Base-by-base conservation (phyloP, 2,329 filamentous ascomycete species). In the Pseudogymnoascus sp. region DNA sequence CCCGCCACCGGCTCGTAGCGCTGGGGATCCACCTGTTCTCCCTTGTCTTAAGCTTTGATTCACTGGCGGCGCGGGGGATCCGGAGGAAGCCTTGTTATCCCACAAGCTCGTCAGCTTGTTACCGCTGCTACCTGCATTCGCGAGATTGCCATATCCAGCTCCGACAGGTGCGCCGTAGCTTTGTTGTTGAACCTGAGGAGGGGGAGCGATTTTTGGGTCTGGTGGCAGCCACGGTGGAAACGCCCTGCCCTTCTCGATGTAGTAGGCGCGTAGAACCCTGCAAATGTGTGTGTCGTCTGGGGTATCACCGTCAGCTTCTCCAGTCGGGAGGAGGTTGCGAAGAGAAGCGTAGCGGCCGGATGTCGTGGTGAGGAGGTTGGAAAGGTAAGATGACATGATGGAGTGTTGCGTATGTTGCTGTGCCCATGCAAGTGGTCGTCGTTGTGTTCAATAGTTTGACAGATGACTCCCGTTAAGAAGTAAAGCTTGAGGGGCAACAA, bases 261-360 rank as follows among this genome's bases (percentile, higher is more conserved):
- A 97, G 82, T 97, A 96, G 70, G 86, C 88, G 71, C 95, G 89
- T 26, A 99, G 85, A 37, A 96, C 92, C 71, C 95, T 90, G 77
- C 91, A 96, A 72, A 97, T 89, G 79, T 97, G 92, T 2, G 92
- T 96, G 78, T 96, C 91, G 78, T 97, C 93, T 76, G 96, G 84
- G 66, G 86, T 88, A 72, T 89, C 86, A 76, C 87, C 87, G 75
- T 88, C 86, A 69, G 81, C 79, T 68, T 89, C 86, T 73, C 80
- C 79, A 68, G 82, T 78, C 62, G 90, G 84, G 67, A 93, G 85
- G 66, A 91, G 86, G 65, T 87, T 87, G 62, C 87, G 81, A 69
- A 84, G 82, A 6, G 72, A 74, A 68, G 82, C 84, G 73, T 88
- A 84, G 70, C 85, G 83, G 56, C 85, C 86, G 63, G 85, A 83